Base-by-base conservation (phyloP, 2,329 filamentous ascomycete genomes). In the Monilinia laxa region DNA sequence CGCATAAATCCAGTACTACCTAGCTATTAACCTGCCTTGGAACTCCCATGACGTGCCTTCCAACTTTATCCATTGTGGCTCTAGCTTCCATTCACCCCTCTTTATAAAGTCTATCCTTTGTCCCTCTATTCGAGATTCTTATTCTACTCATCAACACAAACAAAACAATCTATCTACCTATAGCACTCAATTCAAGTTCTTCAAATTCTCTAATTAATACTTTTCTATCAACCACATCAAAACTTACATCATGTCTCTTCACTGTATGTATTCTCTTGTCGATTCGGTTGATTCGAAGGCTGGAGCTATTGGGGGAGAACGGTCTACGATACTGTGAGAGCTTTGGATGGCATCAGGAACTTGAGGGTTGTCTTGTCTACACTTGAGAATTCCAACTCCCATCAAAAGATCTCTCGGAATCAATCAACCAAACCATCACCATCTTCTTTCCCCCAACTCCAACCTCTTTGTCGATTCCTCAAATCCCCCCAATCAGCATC, bases 181-280 rank as follows among this genome's bases (percentile, higher is more conserved):
- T 35, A 45, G 51, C n/a, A 20, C 25, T 45, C 9, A 53, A 53
- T 42, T 56, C 45, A 62, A 49, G 20, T 49, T 28, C 54, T 70
- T 38, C 69, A 73, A 63, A 58, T 57, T 20, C n/a, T 55, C 45
- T 45, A 35, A 58, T 47, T 45, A 52, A 52, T 38, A 31, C 66
- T 23, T n/a, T 65, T 68, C 62, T 63, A 70, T 62, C 47, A 68
- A 62, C 35, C 62, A 62, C 58, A 63, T 52, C 51, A 69, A 62
- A 51, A 51, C 18, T n/a, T 28, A 64, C 67, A 71, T 67, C 68
- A 73, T 73, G 72, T 73, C 72, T 72, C 72, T 73, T 68, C 71
- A 73, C 67, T 73, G 72, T 73, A 73, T 49, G 72, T 72, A 52
- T 64, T 28, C 31, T 23, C 28, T 9, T 31, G 14, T 51, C 25